Base-by-base conservation (phyloP, 2,329 filamentous ascomycete genomes). In the Thielaviopsis ethacetica region DNA sequence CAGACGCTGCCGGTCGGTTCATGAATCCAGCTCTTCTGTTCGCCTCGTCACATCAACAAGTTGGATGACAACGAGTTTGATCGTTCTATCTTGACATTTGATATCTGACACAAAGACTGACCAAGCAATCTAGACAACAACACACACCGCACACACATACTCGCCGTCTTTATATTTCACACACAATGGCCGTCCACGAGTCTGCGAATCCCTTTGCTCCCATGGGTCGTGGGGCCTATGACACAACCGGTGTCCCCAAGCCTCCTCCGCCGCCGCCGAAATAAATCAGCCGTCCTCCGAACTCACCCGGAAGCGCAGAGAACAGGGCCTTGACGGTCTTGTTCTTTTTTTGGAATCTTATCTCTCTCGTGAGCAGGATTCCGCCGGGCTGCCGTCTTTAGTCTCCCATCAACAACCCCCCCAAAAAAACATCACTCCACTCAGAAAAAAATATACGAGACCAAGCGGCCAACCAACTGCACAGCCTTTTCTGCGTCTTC, bases 171-270 rank as follows among this genome's bases (percentile, higher is more conserved):
- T 52, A 7, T 54, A 53, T 47, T n/a, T 59, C 30, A 59, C 62
- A 60, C 66, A 71, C 63, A 62, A 75, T 75, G 72, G 63, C 71
- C 62, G 65, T 68, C 62, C 63, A 65, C 60, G 66, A 66, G 60
- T 67, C 67, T 51, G 62, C 61, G 56, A 67, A 68, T 61, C 67
- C 64, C 62, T 66, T 67, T 55, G 67, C 64, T 68, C 75, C 77
- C 67, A 76, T 76, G 73, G 76, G 73, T 62, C 71, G 76, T 60
- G 75, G 76, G 61, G 75, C 74, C 63, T 78, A 78, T 65, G 76
- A 78, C 64, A 76, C 74, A 63, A 77, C 75, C 24, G 74, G 74
- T 53, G 69, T 76, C 24, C 69, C 71, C 60, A 77, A 77, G 68
- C 75, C 75, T 59, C 71, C 71, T 27, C 72, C 71, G 58, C 70